Conservation (phyloP, 805 yeast species). For the Novakomyces olei region DNA sequence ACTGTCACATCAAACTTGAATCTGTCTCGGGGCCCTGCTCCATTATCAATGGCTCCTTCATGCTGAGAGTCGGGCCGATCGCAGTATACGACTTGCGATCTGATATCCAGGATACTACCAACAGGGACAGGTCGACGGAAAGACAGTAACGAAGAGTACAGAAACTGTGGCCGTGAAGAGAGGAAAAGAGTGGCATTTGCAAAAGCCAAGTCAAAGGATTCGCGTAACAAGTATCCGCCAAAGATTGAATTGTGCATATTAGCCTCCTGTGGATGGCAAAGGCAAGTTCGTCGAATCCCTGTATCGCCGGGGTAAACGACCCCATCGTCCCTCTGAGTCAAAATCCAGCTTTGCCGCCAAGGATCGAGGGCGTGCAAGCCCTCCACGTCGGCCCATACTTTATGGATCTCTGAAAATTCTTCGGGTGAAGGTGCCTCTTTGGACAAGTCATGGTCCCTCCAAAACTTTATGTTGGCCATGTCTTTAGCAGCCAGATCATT, state of each 20-base stretch:
- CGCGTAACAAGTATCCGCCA: conserved; percentile 84
- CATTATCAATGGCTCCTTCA: too few relatives aligned
- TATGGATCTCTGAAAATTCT: too few relatives aligned
- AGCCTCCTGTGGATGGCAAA: not conserved
- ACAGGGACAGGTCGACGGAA: conserved; percentile 92
- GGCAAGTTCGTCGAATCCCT: too few relatives aligned
- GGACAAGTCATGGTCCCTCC: too few relatives aligned
- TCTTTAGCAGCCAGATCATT: conserved; percentile 76
- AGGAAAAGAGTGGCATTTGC: conserved; percentile 82
- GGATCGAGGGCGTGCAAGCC: too few relatives aligned
- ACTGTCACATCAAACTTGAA: not conserved
- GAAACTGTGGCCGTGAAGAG: conserved; percentile 66
- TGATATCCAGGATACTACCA: conserved; percentile 67
- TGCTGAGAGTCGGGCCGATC: too few relatives aligned
- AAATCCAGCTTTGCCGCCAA: too few relatives aligned
- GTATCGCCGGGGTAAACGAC: too few relatives aligned
- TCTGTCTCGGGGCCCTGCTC: too few relatives aligned
- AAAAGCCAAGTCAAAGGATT: conserved; percentile 81
- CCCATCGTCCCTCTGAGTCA: too few relatives aligned
- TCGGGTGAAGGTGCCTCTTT: too few relatives aligned
- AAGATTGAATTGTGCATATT: conserved; percentile 28
- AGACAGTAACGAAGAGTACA: conserved; percentile 73
- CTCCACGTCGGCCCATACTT: too few relatives aligned
- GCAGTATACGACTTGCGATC: conserved; percentile 53
- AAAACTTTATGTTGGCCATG: conserved; percentile 66